Conservation (phyloP, 441 rosid species). For the Adansonia gregorii region DNA sequence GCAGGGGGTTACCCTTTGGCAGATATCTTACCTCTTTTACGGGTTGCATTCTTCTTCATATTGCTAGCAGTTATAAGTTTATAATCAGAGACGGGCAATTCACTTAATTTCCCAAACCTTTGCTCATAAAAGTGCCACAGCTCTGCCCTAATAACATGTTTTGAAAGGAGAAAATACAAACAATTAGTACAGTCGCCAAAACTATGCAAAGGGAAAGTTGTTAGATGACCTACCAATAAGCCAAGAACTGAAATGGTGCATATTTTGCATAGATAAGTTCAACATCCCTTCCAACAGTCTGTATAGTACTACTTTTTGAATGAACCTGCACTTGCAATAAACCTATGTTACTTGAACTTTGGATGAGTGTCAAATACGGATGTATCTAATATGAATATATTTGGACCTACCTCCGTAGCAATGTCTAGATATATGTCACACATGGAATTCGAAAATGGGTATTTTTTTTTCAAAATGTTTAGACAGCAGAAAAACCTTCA, state of each 20-base stretch:
- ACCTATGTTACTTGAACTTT: not conserved
- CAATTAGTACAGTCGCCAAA: not conserved
- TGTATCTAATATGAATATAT: not conserved
- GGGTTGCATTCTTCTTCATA: constrained; percentile 34
- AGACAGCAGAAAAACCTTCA: constrained; percentile 42
- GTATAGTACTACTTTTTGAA: constrained; percentile 13
- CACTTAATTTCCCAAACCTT: constrained; percentile 45
- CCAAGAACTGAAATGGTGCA: constrained; percentile 50
- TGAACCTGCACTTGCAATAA: constrained; percentile 31
- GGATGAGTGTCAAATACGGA: not conserved
- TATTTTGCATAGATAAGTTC: constrained; percentile 38
- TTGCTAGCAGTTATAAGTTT: constrained; percentile 48
- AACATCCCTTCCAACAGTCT: constrained; percentile 19
- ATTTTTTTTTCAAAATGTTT: not conserved
- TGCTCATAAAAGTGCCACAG: constrained; percentile 48
- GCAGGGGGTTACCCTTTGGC: not conserved
- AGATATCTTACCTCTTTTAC: constrained; percentile 23
- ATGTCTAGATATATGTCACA: not conserved
- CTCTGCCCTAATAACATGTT: constrained; percentile 45
- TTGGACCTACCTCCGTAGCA: not conserved
- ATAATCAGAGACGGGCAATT: constrained; percentile 40
- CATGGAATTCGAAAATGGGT: not conserved
- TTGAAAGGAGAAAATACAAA: not conserved
- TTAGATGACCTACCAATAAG: constrained; percentile 41
- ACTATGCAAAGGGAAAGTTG: not conserved